Base-by-base conservation (phyloP, 2,329 filamentous ascomycete species). In the Niveomyces coronatus region DNA sequence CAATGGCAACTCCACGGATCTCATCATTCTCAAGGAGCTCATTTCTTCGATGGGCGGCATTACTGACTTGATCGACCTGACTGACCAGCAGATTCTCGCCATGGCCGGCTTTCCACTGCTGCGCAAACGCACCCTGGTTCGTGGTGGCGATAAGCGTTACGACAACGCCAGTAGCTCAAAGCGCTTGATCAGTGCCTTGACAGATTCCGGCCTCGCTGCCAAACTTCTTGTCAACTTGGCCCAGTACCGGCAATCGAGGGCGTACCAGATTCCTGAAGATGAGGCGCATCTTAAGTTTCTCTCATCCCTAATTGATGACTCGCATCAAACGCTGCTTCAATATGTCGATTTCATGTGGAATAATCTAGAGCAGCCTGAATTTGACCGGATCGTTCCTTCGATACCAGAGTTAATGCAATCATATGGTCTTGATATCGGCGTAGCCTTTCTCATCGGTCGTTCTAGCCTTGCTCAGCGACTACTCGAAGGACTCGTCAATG, bases 31-130 rank as follows among this genome's bases (percentile, higher is more conserved):
- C 29, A 84, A 91, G 53, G 86, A 96, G 53, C 74, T 98, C 43
- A 82, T 96, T 36, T 78, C 79, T 24, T 85, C 84, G 3, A 96
- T 98, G 91, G 86, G 85, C 14, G 93, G 93, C 31, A 88, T 98
- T 43, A 80, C 89, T 10, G 79, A 88, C 4, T 82, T 89, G 43
- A 74, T 80, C 37, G 85, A 88, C 52, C 89, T 94, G 52, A 95
- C 85, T 20, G 89, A 98, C 48, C 67, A 79, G 14, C 88, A 95
- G 59, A 74, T 94, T 19, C 68, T 85, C 45, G 87, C 85, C 11
- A 87, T 98, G 76, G 85, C 85, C 28, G 89, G 88, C 44, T 88
- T 89, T 11, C 77, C 85, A 36, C 66, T 80, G 18, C 67, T 98
- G 9, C 82, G 85, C 46, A 76, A 79, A 9, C 83, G 89, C 49